A percentile compares a stretch with the other conserved stretches of the same genome.
These are phyloP conservation scores for Aristolochia fimbriata DNA, from an alignment of 164 flowering plant species.

Conservation along the genomic window DNA sequence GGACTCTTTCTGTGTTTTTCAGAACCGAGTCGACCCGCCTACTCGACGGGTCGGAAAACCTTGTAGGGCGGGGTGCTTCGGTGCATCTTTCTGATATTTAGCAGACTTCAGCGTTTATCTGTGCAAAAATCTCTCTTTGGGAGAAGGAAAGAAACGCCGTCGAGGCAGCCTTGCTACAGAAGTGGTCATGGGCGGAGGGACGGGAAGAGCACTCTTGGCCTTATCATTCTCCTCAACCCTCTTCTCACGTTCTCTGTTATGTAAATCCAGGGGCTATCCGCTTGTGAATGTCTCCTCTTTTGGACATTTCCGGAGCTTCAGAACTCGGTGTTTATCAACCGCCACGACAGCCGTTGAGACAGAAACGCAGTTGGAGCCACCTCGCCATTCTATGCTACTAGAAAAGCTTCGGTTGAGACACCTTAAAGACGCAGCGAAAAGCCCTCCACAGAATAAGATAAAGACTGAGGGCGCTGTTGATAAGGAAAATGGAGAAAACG, in stretches of 20 bases:
- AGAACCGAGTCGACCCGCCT: no score
- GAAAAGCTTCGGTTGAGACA: conserved; percentile 70
- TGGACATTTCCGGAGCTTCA: conserved; percentile 44
- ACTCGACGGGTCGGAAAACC: no score
- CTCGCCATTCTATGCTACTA: conserved; percentile 59
- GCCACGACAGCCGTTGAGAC: conserved; percentile 14
- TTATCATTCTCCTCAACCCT: conserved; percentile 35
- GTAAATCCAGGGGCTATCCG: conserved; percentile 18
- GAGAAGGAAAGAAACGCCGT: no score
- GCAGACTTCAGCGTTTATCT: no score
- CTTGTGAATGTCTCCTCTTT: conserved; percentile 14
- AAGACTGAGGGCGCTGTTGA: conserved; percentile 3
- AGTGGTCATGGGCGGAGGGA: conserved; percentile 1
- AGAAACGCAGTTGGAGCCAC: conserved; percentile 25
- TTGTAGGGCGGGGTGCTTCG: no score
- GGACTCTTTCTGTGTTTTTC: no score
- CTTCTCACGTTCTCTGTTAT: conserved; percentile 26
- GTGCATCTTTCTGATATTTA: no score
- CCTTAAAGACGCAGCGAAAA: conserved; percentile 44
- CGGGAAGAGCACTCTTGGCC: conserved; percentile 39
- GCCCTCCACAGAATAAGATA: conserved; percentile 6
- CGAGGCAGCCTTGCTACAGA: not conserved
- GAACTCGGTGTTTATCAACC: conserved; percentile 41
- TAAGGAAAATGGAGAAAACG: conserved; percentile 1
- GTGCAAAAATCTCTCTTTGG: no score